These are phyloP conservation scores for Saccharum officinarum DNA, from an alignment of 176 grass and related monocot species.

Conservation along the genomic window DNA sequence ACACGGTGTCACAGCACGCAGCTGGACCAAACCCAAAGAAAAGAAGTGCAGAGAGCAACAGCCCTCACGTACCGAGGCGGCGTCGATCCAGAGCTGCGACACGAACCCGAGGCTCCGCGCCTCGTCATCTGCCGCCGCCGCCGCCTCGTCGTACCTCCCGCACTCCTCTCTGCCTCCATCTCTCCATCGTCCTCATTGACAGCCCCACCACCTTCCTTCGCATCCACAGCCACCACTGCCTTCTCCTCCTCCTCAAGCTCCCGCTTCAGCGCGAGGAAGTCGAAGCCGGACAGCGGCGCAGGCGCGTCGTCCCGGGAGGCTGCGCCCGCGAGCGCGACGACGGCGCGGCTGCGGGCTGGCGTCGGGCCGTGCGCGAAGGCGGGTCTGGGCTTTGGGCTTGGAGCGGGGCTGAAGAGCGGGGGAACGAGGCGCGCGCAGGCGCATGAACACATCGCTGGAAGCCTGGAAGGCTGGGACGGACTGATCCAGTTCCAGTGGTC, in stretches of 20 bases:
- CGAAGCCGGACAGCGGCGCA: constrained; percentile 64
- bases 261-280: constrained; percentile 81
- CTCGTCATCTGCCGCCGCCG: constrained; percentile 55
- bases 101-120: constrained; percentile 84
- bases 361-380: not conserved
- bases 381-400: constrained; percentile 12
- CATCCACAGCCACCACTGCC: not conserved
- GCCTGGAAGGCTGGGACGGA: not conserved
- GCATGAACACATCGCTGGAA: constrained; percentile 49
- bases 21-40: constrained; percentile 5
- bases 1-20: not conserved
- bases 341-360: not conserved
- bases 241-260: constrained; percentile 61
- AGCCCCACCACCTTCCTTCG: constrained; percentile 12
- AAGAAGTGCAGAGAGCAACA: constrained; percentile 4
- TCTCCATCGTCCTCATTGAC: constrained; percentile 22
- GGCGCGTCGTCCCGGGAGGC: constrained; percentile 28
- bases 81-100: constrained; percentile 93
- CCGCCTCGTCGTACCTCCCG: not conserved
- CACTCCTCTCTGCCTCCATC: constrained; percentile 27
- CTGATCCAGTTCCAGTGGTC: not conserved
- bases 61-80: constrained; percentile 42
- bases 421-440: constrained; percentile 38
- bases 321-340: constrained; percentile 33
- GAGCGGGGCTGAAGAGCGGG: constrained; percentile 24